Evolutionary conservation across 2,329 filamentous ascomycete species (phyloP).

Genomic region (Calonectria pteridis): DNA sequence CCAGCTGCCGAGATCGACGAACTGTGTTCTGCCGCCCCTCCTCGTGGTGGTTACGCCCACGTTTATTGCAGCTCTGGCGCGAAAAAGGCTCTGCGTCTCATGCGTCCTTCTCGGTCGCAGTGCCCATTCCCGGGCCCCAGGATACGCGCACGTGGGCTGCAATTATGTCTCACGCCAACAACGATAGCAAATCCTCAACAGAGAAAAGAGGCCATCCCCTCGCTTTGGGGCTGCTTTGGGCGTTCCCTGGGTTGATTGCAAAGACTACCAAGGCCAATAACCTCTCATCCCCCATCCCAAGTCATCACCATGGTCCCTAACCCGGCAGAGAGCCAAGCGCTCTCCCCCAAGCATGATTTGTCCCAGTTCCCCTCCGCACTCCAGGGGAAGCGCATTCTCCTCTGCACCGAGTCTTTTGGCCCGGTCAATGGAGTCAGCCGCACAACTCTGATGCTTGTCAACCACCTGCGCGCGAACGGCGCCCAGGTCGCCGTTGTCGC

Average conservation of each 20-base stretch:
- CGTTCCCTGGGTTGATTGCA: not conserved
- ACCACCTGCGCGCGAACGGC: constrained; percentile 74
- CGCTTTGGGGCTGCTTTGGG: constrained; percentile 7
- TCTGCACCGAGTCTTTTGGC: constrained; percentile 79
- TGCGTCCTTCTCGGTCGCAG: constrained; percentile 25
- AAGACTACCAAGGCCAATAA: not conserved
- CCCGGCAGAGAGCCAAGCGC: constrained; percentile 6
- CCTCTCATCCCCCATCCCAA: constrained; percentile 18
- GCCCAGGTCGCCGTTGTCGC: constrained; percentile 76
- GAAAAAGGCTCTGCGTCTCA: constrained; percentile 29
- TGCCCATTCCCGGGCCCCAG: constrained; percentile 33
- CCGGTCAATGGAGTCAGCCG: constrained; percentile 81
- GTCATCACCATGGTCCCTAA: constrained; percentile 32
- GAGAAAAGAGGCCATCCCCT: constrained; percentile 43
- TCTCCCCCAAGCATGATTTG: constrained; percentile 52
- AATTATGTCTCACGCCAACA: constrained; percentile 25
- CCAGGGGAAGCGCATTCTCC: constrained; percentile 71
- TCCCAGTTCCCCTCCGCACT: constrained; percentile 62
- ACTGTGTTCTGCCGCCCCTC: constrained; percentile 45
- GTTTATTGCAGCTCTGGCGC: constrained; percentile 40
- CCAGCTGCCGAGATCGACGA: constrained; percentile 41
- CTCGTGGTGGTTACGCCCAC: constrained; percentile 46
- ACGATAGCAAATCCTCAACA: constrained; percentile 21
- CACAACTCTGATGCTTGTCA: constrained; percentile 77
- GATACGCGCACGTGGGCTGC: constrained; percentile 43